phyloP scores from a whole-genome alignment of 163 green algal genomes.

The Scenedesmus sp. region DNA sequence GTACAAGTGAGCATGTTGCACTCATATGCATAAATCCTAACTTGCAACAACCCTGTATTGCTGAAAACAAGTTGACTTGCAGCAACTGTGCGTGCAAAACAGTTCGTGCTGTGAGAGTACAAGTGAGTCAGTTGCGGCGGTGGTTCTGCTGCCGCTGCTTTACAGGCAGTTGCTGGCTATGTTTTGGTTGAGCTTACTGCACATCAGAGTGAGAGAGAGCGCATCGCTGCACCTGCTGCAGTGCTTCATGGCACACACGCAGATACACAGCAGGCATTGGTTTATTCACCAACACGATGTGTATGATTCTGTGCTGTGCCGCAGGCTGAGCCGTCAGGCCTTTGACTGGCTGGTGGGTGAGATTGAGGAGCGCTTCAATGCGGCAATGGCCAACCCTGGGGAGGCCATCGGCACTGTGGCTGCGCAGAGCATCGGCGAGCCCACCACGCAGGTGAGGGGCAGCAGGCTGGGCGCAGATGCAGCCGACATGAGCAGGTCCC shows the following conservation, averaged over 20 bases:
- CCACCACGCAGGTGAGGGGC: slow-evolving; percentile 93
- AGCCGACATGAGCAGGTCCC: background rate
- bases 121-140: too few relatives aligned
- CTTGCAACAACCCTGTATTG: background rate
- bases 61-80: too few relatives aligned
- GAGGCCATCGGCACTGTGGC: slow-evolving; percentile 97
- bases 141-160: background rate
- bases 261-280: too few relatives aligned
- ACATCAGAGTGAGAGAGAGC: too few relatives aligned
- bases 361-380: slow-evolving; percentile 87
- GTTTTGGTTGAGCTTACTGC: background rate
- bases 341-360: slow-evolving; percentile 97
- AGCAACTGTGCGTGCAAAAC: too few relatives aligned
- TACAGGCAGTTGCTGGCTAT: background rate
- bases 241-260: too few relatives aligned
- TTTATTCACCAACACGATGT: background rate
- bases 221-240: too few relatives aligned
- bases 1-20: slow-evolving; percentile 37
- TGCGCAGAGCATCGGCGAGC: slow-evolving; percentile 98
- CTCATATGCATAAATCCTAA: slow-evolving; percentile 69
- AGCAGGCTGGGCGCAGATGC: too few relatives aligned
- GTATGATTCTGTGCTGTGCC: background rate
- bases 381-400: slow-evolving; percentile 77
- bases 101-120: too few relatives aligned
- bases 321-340: slow-evolving; percentile 82